Conservation (phyloP, 2,329 filamentous ascomycete species). For the Ophiostoma sp. region DNA sequence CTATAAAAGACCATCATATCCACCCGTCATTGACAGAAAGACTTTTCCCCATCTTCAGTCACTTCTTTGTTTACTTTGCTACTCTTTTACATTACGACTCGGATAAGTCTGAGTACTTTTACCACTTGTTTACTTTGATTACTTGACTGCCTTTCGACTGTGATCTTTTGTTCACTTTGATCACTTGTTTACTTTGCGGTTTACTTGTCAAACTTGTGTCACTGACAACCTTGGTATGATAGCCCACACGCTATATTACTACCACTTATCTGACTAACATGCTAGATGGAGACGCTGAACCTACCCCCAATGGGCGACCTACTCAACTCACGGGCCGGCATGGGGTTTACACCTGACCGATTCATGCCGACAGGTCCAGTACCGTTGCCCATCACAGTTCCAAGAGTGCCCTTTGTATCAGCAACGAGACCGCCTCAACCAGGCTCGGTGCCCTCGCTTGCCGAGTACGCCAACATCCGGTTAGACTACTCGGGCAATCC, state of each 20-base stretch:
- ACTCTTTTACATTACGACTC: too few relatives aligned
- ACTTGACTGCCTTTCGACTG: too few relatives aligned
- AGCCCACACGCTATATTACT: too few relatives aligned
- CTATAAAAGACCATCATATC: constrained; percentile 1
- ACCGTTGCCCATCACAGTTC: background rate
- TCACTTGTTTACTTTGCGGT: too few relatives aligned
- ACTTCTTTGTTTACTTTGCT: too few relatives aligned
- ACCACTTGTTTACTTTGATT: too few relatives aligned
- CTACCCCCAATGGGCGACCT: background rate
- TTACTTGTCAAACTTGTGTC: too few relatives aligned
- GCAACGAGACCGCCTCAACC: background rate
- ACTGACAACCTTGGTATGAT: too few relatives aligned
- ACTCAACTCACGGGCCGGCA: constrained; percentile 5
- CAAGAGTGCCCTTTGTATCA: background rate
- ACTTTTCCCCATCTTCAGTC: too few relatives aligned
- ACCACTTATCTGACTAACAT: background rate
- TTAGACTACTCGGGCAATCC: background rate
- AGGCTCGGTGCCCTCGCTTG: background rate
- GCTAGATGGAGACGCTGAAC: background rate
- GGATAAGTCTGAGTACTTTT: too few relatives aligned
- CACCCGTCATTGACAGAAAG: background rate
- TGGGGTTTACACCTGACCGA: background rate
- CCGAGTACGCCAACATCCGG: constrained; percentile 1
- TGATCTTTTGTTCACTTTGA: too few relatives aligned
- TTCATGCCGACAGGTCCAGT: background rate